Evolutionary conservation across 768 basidiomycete species (phyloP).

Genomic region (Termitomyces heimii): DNA sequence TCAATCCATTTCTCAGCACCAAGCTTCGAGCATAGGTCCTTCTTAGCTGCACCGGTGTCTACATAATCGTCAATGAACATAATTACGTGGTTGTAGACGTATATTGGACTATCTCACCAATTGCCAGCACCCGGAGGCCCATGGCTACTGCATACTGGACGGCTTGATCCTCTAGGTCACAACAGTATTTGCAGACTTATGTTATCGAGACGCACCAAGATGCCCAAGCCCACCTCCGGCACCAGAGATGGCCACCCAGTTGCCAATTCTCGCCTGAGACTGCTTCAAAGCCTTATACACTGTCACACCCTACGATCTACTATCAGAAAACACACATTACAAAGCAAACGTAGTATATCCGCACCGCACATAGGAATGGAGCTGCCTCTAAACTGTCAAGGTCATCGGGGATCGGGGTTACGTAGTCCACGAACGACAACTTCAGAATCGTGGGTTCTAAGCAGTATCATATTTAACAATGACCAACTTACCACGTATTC

Average conservation of each 20-base stretch:
- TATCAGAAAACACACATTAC: background rate
- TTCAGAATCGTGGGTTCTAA: constrained; percentile 9
- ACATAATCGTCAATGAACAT: constrained; percentile 13
- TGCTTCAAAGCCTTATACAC: constrained; percentile 78
- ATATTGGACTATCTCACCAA: constrained; percentile 23
- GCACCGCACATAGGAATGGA: constrained; percentile 68
- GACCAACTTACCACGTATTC: constrained; percentile 46
- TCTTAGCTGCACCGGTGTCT: constrained; percentile 73
- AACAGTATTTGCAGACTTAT: background rate
- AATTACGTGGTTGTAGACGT: too few species aligned
- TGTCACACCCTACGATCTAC: constrained; percentile 55
- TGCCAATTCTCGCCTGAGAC: constrained; percentile 48
- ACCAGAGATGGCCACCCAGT: constrained; percentile 71
- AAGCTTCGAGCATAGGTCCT: constrained; percentile 43
- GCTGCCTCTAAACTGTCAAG: constrained; percentile 59
- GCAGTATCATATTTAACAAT: background rate
- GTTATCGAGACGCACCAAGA: constrained; percentile 37
- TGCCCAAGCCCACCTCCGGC: constrained; percentile 80
- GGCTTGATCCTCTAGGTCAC: constrained; percentile 26
- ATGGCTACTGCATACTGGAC: constrained; percentile 74
- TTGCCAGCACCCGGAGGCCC: constrained; percentile 62
- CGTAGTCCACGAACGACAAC: constrained; percentile 59
- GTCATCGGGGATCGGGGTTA: constrained; percentile 70
- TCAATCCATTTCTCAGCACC: constrained; percentile 74
- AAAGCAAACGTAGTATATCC: constrained; percentile 8